A percentile compares a stretch with the other conserved stretches of the same genome.
Evolutionary conservation across 768 basidiomycete species (phyloP).

Genomic region (Calocybe gangraenosa): DNA sequence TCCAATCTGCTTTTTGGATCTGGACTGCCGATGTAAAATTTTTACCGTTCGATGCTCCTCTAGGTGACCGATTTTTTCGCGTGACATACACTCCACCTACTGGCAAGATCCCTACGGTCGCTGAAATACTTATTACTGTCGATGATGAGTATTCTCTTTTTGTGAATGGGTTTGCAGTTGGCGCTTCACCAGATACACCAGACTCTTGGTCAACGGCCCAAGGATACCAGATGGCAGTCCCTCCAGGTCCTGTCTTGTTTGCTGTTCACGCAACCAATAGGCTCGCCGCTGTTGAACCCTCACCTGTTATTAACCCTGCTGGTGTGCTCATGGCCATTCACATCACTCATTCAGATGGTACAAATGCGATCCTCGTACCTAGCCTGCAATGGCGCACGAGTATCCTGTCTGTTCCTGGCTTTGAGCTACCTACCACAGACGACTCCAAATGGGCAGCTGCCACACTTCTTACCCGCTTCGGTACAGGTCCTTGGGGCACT

Average conservation of each 20-base stretch:
- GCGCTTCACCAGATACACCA: neutral
- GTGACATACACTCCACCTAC: neutral
- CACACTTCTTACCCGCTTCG: conserved; percentile 9
- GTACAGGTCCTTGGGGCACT: conserved; percentile 8
- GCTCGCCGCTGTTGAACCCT: neutral
- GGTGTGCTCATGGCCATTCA: conserved; percentile 12
- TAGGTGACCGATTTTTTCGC: neutral
- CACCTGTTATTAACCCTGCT: conserved; percentile 9
- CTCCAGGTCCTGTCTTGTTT: conserved; percentile 12
- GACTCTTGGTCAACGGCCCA: conserved; percentile 12
- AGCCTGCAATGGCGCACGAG: conserved; percentile 9
- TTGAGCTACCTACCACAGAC: conserved; percentile 10
- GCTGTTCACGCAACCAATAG: conserved; percentile 13
- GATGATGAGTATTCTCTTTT: conserved; percentile 11
- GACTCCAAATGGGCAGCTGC: conserved; percentile 10
- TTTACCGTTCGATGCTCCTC: neutral
- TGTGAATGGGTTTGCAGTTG: conserved; percentile 10
- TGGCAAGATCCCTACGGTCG: neutral
- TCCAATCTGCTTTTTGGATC: neutral
- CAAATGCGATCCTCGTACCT: conserved; percentile 6
- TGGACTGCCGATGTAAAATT: neutral
- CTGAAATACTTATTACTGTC: neutral
- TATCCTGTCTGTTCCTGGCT: conserved; percentile 1
- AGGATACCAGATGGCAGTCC: conserved; percentile 11
- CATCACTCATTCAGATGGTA: conserved; percentile 12